A percentile compares a stretch with the other conserved stretches of the same genome.
Evolutionary conservation across 257 asterid genomes (phyloP).

Genomic region (Paulownia fortunei): DNA sequence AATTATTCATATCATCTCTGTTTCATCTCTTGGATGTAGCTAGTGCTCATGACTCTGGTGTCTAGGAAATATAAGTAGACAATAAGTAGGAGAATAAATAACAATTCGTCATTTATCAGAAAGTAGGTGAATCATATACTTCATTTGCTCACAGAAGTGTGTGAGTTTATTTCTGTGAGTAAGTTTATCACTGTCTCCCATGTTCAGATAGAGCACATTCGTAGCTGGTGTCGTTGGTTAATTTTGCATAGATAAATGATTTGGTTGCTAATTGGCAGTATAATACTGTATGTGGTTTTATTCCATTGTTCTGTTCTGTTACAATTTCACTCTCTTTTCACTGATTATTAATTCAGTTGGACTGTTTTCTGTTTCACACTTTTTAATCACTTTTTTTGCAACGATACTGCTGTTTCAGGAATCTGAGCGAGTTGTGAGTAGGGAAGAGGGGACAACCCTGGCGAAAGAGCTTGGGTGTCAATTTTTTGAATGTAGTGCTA

Average conservation of each 20-base stretch:
- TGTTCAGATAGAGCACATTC: slow-evolving; percentile 5
- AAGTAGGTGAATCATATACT: background rate
- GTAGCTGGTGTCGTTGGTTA: background rate
- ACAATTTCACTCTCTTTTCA: background rate
- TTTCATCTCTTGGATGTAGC: slow-evolving; percentile 7
- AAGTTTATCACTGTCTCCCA: background rate
- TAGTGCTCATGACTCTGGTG: background rate
- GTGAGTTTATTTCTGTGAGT: background rate
- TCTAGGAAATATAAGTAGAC: background rate
- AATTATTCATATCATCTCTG: background rate
- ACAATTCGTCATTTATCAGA: background rate
- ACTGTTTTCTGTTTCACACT: background rate
- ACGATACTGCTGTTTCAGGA: slow-evolving; percentile 51
- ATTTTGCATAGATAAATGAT: background rate
- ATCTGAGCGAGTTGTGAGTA: slow-evolving; percentile 71
- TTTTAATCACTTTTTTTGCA: background rate
- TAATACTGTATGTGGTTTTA: background rate
- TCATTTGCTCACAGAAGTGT: background rate
- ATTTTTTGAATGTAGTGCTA: slow-evolving; percentile 85
- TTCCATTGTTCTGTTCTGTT: background rate
- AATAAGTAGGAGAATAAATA: background rate
- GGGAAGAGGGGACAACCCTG: slow-evolving; percentile 75
- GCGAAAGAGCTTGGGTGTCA: slow-evolving; percentile 79
- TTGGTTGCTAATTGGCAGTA: background rate
- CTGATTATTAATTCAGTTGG: background rate